Conservation (phyloP, 306 rosid genomes). For the Purshia tridentata region DNA sequence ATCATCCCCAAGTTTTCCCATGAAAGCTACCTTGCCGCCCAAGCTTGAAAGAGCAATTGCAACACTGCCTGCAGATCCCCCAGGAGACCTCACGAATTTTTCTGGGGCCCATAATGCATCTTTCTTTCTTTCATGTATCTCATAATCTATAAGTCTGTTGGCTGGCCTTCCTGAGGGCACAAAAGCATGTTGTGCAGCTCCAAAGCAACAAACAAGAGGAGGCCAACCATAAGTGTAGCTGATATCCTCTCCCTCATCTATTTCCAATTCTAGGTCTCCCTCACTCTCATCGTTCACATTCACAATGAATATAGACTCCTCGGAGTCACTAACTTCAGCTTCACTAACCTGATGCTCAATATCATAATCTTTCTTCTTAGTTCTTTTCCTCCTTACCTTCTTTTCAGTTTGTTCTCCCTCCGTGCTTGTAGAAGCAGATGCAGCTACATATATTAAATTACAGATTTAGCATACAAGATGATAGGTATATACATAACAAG, state of each 20-base stretch:
- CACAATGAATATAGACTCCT: conserved; percentile 45
- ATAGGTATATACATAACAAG: background rate
- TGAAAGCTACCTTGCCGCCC: conserved; percentile 93
- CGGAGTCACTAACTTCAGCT: conserved; percentile 45
- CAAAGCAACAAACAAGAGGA: conserved; percentile 97
- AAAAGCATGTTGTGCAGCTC: conserved; percentile 86
- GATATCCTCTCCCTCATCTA: conserved; percentile 73
- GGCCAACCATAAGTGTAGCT: conserved; percentile 87
- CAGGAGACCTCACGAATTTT: conserved; percentile 78
- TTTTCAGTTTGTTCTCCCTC: conserved; percentile 59
- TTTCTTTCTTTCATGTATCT: conserved; percentile 72
- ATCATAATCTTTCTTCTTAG: conserved; percentile 42
- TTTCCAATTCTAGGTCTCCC: conserved; percentile 43
- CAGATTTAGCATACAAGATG: conserved; percentile 26
- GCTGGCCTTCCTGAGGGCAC: conserved; percentile 89
- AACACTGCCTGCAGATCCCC: conserved; percentile 78
- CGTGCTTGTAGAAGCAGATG: conserved; percentile 41
- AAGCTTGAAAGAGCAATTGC: conserved; percentile 87
- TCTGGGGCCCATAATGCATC: conserved; percentile 82
- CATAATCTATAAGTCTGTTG: conserved; percentile 71
- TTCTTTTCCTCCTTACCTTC: conserved; percentile 53
- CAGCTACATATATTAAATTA: conserved; percentile 41
- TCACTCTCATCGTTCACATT: conserved; percentile 55
- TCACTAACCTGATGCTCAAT: conserved; percentile 42
- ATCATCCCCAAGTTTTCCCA: conserved; percentile 97